phyloP scores from a whole-genome alignment of 371 early-diverging fungal genomes.

The Rhizopus stolonifer region DNA sequence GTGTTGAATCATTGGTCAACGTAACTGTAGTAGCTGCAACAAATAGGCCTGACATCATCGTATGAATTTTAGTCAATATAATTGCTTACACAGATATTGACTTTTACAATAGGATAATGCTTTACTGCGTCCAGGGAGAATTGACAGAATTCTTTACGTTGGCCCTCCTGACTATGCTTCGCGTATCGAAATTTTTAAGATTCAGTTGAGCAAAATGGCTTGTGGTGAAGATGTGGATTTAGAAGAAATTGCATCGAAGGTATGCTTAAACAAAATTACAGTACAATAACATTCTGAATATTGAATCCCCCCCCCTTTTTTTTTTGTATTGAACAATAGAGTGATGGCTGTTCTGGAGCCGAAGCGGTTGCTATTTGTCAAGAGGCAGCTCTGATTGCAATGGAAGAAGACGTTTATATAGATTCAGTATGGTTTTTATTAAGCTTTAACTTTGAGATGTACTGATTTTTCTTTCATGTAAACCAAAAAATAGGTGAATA shows the following conservation, averaged over 20 bases:
- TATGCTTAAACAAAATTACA: conserved; percentile 13
- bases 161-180: conserved; percentile 83
- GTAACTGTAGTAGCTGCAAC: conserved; percentile 98
- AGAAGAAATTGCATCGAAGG: conserved; percentile 57
- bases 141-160: conserved; percentile 94
- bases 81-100: neutral
- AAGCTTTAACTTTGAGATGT: neutral
- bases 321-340: conserved; percentile 38
- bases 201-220: conserved; percentile 73
- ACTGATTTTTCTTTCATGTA: neutral
- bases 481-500: conserved; percentile 52
- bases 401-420: conserved; percentile 81
- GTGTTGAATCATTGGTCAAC: conserved; percentile 90
- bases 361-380: conserved; percentile 94
- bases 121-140: conserved; percentile 93
- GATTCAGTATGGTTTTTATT: conserved; percentile 36
- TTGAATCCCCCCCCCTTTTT: too few species aligned
- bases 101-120: conserved; percentile 79
- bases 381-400: conserved; percentile 89
- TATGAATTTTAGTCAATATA: conserved; percentile 22
- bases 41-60: conserved; percentile 97
- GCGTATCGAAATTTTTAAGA: conserved; percentile 79
- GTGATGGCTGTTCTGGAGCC: conserved; percentile 94
- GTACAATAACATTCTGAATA: too few species aligned
- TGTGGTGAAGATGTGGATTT: conserved; percentile 61